Evolutionary conservation across 225 moss, liverwort and hornwort genomes (phyloP).

Genomic region (Pseudoscleropodium purum): DNA sequence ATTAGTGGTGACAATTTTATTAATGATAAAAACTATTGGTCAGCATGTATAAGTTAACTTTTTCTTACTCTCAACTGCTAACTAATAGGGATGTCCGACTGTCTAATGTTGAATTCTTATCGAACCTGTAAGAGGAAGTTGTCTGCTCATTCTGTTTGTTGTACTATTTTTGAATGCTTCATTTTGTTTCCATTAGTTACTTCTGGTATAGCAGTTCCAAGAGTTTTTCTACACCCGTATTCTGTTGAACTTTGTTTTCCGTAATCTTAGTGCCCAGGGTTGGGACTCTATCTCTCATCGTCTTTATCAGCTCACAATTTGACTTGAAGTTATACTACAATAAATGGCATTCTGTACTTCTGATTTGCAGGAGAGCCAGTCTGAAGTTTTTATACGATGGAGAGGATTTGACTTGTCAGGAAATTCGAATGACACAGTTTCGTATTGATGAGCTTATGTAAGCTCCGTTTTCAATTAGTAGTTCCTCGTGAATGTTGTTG

Average conservation of each 20-base stretch:
- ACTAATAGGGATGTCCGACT: not conserved
- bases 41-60: not conserved
- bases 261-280: not conserved
- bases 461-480: not conserved
- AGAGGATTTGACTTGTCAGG: slow-evolving; percentile 90
- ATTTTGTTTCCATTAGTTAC: not conserved
- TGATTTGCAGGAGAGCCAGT: slow-evolving; percentile 52
- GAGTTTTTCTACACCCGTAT: not conserved
- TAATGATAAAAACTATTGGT: not conserved
- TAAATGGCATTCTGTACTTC: not conserved
- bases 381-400: slow-evolving; percentile 62
- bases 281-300: not conserved
- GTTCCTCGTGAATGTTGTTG: not conserved
- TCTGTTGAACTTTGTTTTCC: not conserved
- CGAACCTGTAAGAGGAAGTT: not conserved
- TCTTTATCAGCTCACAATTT: not conserved
- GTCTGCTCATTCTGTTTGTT: not conserved
- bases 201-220: not conserved
- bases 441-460: slow-evolving; percentile 89
- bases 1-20: not conserved
- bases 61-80: not conserved
- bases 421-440: slow-evolving; percentile 84
- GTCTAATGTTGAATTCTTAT: not conserved
- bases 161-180: not conserved
- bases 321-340: not conserved